A percentile compares a stretch with the other conserved stretches of the same genome.
phyloP scores from a whole-genome alignment of 2,329 filamentous ascomycete genomes.

The Didymella glomerata region DNA sequence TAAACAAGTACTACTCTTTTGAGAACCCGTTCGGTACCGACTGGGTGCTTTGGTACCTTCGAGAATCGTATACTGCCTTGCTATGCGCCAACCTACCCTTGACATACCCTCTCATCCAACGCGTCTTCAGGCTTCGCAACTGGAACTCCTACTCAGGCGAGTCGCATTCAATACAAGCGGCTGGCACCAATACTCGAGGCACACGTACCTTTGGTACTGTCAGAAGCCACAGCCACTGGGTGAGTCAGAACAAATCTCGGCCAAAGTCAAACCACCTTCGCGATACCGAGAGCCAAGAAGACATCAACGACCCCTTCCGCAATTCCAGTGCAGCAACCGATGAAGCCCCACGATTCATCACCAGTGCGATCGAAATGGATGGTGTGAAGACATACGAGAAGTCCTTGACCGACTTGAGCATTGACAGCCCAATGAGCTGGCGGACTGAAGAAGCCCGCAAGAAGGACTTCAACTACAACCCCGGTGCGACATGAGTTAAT shows the following conservation, averaged over 20 bases:
- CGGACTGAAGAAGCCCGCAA: constrained; percentile 23
- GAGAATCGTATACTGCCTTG: constrained; percentile 67
- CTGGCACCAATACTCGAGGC: constrained; percentile 9
- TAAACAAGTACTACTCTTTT: constrained; percentile 71
- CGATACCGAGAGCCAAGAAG: constrained; percentile 36
- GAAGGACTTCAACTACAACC: constrained; percentile 24
- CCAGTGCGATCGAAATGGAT: constrained; percentile 39
- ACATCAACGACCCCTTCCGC: constrained; percentile 30
- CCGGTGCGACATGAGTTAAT: constrained; percentile 20
- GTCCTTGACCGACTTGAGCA: constrained; percentile 18
- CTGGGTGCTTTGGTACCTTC: constrained; percentile 68
- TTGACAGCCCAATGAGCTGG: constrained; percentile 26
- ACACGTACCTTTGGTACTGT: constrained; percentile 12
- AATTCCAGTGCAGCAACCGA: constrained; percentile 23
- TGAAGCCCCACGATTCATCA: constrained; percentile 33
- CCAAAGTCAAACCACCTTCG: constrained; percentile 26
- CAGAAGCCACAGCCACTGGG: constrained; percentile 23
- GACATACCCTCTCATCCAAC: constrained; percentile 65
- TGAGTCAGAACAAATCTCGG: constrained; percentile 21
- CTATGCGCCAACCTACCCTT: constrained; percentile 69
- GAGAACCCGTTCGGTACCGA: constrained; percentile 62
- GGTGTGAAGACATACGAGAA: constrained; percentile 25
- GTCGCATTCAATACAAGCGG: constrained; percentile 11
- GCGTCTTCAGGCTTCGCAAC: constrained; percentile 52
- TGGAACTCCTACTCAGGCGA: constrained; percentile 41